Evolutionary conservation across 768 basidiomycete species (phyloP).

Genomic region (Guyanaporus albipodus): DNA sequence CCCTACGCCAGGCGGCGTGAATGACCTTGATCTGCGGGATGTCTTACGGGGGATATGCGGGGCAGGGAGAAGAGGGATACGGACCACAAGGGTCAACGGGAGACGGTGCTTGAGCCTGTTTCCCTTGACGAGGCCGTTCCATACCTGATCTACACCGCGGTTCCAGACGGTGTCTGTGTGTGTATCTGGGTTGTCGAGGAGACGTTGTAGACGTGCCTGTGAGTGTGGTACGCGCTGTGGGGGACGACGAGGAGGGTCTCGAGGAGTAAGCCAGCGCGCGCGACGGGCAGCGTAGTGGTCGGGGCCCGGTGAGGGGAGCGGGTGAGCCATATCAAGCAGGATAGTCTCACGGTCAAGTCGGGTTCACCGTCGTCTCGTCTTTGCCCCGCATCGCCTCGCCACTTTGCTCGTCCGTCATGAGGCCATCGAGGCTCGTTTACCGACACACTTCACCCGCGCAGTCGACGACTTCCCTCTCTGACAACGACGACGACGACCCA

Average conservation of each 20-base stretch:
- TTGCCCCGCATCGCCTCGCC: too few species aligned
- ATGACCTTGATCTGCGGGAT: slow-evolving; percentile 61
- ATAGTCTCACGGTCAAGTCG: slow-evolving; percentile 21
- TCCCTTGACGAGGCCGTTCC: slow-evolving; percentile 60
- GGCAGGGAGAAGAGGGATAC: slow-evolving; percentile 23
- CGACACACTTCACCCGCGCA: slow-evolving; percentile 50
- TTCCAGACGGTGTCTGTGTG: slow-evolving; percentile 54
- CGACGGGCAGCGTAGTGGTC: slow-evolving; percentile 60
- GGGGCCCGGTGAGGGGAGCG: slow-evolving; percentile 60
- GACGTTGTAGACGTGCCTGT: slow-evolving; percentile 46
- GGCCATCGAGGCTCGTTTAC: slow-evolving; percentile 35
- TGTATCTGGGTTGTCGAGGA: slow-evolving; percentile 46
- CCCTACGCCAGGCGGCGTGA: slow-evolving; percentile 70
- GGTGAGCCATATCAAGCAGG: slow-evolving; percentile 23
- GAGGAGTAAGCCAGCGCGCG: slow-evolving; percentile 51
- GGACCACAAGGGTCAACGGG: slow-evolving; percentile 62
- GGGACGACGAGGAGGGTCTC: slow-evolving; percentile 12
- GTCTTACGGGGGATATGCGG: slow-evolving; percentile 5
- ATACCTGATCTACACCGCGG: slow-evolving; percentile 55
- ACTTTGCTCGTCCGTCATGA: slow-evolving; percentile 18
- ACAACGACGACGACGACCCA: slow-evolving; percentile 66
- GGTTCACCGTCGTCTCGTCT: too few species aligned
- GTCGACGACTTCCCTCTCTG: slow-evolving; percentile 75
- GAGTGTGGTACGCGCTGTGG: slow-evolving; percentile 37
- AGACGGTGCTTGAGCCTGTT: slow-evolving; percentile 52